Conservation (phyloP, 768 basidiomycete species). For the Mycena sanguinolenta region DNA sequence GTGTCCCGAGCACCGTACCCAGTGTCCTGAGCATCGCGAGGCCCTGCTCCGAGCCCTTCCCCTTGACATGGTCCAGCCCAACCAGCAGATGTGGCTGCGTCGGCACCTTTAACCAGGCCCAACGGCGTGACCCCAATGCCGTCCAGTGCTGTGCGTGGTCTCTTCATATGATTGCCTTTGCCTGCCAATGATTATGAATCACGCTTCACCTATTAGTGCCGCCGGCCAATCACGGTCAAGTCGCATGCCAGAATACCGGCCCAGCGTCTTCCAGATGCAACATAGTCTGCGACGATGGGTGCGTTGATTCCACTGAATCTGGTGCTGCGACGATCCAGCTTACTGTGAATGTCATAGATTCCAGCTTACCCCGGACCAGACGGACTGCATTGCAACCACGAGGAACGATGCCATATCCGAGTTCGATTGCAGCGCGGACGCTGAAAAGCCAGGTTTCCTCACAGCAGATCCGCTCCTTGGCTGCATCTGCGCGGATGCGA, state of each 20-base stretch:
- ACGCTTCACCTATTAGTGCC: background rate
- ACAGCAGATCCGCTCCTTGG: conserved; percentile 9
- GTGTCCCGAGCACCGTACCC: too few species aligned
- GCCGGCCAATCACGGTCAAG: background rate
- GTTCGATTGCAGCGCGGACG: conserved; percentile 2
- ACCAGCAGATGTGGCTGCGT: background rate
- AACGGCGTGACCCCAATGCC: conserved; percentile 1
- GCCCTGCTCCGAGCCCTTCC: background rate
- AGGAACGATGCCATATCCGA: background rate
- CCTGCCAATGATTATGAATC: too few species aligned
- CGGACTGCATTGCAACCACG: background rate
- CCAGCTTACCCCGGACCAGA: conserved; percentile 1
- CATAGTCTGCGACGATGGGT: background rate
- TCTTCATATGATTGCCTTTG: too few species aligned
- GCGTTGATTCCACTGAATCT: background rate
- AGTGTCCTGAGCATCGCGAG: too few species aligned
- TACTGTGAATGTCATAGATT: background rate
- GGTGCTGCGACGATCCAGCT: background rate
- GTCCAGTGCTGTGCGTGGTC: background rate
- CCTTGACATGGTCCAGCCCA: background rate
- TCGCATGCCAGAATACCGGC: conserved; percentile 2
- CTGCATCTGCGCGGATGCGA: conserved; percentile 3
- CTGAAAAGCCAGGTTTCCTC: conserved; percentile 5
- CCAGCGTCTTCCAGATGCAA: background rate
- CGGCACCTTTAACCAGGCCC: background rate